Evolutionary conservation across 1,284 basidiomycete species (phyloP).

Genomic region (Apiotrichum montevideense): DNA sequence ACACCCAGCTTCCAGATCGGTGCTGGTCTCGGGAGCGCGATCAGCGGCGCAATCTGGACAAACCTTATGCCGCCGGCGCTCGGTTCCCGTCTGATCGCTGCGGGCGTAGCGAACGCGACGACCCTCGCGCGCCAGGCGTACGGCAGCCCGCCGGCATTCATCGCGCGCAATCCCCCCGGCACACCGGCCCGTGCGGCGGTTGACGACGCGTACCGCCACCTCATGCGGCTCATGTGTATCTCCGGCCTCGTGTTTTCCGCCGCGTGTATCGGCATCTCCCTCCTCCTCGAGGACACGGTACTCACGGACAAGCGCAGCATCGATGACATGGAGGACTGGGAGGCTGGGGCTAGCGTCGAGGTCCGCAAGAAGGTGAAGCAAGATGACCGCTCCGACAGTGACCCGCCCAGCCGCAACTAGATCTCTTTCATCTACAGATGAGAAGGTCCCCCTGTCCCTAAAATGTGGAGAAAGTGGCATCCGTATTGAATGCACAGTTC

Average conservation of each 20-base stretch:
- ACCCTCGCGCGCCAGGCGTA: conserved; percentile 19
- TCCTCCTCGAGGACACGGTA: conserved; percentile 12
- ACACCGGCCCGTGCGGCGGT: conserved; percentile 35
- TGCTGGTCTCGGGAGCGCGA: conserved; percentile 42
- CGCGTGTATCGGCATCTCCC: conserved; percentile 15
- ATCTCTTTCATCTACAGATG: too few relatives aligned
- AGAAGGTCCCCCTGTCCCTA: too few relatives aligned
- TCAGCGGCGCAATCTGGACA: conserved; percentile 47
- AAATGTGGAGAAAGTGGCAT: too few relatives aligned
- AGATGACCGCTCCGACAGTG: too few relatives aligned
- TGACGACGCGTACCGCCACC: conserved; percentile 28
- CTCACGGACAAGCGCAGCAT: conserved; percentile 7
- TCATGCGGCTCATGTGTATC: conserved; percentile 29
- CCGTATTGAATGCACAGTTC: too few relatives aligned
- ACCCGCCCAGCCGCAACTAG: too few relatives aligned
- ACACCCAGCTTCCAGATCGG: conserved; percentile 27
- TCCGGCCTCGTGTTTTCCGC: conserved; percentile 26
- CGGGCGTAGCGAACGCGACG: conserved; percentile 1
- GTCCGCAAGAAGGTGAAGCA: too few relatives aligned
- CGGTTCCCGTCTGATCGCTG: conserved; percentile 4
- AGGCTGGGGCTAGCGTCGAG: too few relatives aligned
- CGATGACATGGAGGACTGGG: conserved; percentile 31
- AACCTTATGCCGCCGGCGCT: conserved; percentile 23
- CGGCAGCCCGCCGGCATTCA: conserved; percentile 34
- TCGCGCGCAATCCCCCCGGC: conserved; percentile 33